Conservation (phyloP, 345 rosid species). For the Gossypium thurberi region DNA sequence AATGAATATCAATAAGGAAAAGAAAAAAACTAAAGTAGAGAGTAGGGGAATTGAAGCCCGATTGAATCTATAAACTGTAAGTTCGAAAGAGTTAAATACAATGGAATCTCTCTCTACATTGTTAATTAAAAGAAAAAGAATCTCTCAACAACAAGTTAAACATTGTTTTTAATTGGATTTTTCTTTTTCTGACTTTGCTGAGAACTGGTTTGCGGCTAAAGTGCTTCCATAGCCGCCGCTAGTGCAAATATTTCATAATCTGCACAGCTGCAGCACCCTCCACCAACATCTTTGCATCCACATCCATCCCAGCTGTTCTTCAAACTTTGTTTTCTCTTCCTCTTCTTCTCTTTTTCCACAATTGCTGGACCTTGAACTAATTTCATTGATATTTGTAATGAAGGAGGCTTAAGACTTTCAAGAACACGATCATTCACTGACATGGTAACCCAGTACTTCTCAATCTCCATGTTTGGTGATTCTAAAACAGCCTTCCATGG, state of each 20-base stretch:
- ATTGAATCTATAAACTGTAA: too few species aligned
- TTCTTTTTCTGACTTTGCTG: too few species aligned
- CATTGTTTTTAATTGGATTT: too few species aligned
- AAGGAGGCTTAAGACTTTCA: conserved; percentile 34
- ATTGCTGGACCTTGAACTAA: conserved; percentile 9
- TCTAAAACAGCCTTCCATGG: conserved; percentile 43
- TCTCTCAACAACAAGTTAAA: too few species aligned
- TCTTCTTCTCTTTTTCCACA: conserved; percentile 10
- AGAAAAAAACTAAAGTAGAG: too few species aligned
- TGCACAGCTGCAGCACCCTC: conserved; percentile 20
- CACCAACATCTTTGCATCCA: conserved; percentile 20
- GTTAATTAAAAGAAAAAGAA: too few species aligned
- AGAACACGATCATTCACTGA: conserved; percentile 11
- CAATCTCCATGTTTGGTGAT: conserved; percentile 41
- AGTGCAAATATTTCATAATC: conserved; percentile 39
- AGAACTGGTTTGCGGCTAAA: conserved; percentile 12
- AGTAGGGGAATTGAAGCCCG: too few species aligned
- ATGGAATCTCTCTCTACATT: too few species aligned
- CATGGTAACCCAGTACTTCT: conserved; percentile 32
- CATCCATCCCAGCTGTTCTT: conserved; percentile 17
- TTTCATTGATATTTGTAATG: conserved; percentile 34
- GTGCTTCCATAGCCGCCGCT: conserved; percentile 42
- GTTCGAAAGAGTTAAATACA: too few species aligned
- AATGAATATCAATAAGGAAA: too few species aligned
- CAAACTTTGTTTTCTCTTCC: conserved; percentile 8